Evolutionary conservation across 805 yeast species (phyloP).

Genomic region (Candida andamanensis): DNA sequence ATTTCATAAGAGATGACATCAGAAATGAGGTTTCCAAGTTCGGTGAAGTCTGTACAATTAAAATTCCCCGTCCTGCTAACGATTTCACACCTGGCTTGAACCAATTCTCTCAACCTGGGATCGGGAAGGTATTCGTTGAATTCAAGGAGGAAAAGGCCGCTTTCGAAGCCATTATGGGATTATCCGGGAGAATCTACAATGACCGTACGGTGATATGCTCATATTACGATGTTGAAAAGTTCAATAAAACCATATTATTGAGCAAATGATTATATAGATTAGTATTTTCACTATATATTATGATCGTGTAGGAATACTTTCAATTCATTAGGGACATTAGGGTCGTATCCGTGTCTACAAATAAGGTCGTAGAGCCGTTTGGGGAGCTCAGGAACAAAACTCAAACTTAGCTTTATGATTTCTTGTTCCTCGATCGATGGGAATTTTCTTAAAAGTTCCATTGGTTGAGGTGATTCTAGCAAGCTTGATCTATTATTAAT

Average conservation of each 20-base stretch:
- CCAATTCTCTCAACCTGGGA: constrained; percentile 45
- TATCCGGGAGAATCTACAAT: constrained; percentile 64
- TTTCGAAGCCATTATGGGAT: constrained; percentile 46
- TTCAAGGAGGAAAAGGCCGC: constrained; percentile 52
- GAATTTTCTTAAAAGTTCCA: constrained; percentile 66
- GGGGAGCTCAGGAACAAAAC: constrained; percentile 74
- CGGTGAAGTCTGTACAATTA: constrained; percentile 50
- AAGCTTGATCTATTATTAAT: constrained; percentile 61
- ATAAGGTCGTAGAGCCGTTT: constrained; percentile 57
- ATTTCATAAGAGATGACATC: constrained; percentile 51
- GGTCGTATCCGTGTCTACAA: constrained; percentile 59
- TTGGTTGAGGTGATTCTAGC: constrained; percentile 61
- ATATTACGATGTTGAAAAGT: constrained; percentile 57
- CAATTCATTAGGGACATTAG: constrained; percentile 31
- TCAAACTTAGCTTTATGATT: constrained; percentile 71
- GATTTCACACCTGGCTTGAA: constrained; percentile 38
- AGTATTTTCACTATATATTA: not conserved
- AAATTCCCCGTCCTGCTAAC: constrained; percentile 59
- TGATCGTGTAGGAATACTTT: constrained; percentile 16
- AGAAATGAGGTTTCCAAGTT: constrained; percentile 40
- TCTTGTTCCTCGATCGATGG: constrained; percentile 70
- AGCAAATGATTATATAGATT: constrained; percentile 1
- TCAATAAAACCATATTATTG: constrained; percentile 13
- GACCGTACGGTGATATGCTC: constrained; percentile 67
- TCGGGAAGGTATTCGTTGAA: constrained; percentile 70